Evolutionary conservation across 176 grass and related monocot genomes (phyloP).

Genomic region (Phoenix dactylifera): DNA sequence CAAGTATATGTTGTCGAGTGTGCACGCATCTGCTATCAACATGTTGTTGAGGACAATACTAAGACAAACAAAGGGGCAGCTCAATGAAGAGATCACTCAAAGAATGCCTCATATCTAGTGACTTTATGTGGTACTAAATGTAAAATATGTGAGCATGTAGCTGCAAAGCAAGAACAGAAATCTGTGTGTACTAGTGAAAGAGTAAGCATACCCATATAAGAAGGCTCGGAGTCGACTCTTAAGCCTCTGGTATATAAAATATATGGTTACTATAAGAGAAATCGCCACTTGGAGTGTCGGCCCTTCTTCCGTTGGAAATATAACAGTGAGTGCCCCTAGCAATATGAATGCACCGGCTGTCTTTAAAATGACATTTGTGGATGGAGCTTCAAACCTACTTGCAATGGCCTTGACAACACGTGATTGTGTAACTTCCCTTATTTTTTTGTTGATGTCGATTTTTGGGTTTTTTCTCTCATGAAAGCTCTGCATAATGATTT

Average conservation of each 20-base stretch:
- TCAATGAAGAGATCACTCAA: too few relatives aligned
- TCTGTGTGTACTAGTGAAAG: conserved; percentile 8
- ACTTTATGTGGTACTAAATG: too few relatives aligned
- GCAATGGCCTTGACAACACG: conserved; percentile 46
- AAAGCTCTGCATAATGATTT: conserved; percentile 86
- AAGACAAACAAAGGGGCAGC: too few relatives aligned
- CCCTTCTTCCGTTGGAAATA: conserved; percentile 83
- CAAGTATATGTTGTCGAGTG: too few relatives aligned
- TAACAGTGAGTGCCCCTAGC: conserved; percentile 59
- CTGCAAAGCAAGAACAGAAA: neutral
- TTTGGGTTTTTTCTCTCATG: conserved; percentile 74
- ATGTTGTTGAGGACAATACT: too few relatives aligned
- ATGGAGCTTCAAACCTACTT: conserved; percentile 82
- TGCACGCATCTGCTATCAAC: too few relatives aligned
- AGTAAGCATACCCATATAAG: conserved; percentile 72
- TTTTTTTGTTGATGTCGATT: conserved; percentile 74
- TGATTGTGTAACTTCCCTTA: conserved; percentile 65
- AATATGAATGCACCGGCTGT: conserved; percentile 47
- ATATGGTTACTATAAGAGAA: conserved; percentile 74
- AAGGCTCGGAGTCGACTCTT: conserved; percentile 55
- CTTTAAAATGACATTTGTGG: conserved; percentile 60
- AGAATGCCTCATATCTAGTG: too few relatives aligned
- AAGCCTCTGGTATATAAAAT: conserved; percentile 75
- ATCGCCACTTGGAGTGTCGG: conserved; percentile 80
- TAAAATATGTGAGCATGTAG: too few relatives aligned